Conservation (phyloP, 1,284 basidiomycete species). For the Xerocomus amazonicus region DNA sequence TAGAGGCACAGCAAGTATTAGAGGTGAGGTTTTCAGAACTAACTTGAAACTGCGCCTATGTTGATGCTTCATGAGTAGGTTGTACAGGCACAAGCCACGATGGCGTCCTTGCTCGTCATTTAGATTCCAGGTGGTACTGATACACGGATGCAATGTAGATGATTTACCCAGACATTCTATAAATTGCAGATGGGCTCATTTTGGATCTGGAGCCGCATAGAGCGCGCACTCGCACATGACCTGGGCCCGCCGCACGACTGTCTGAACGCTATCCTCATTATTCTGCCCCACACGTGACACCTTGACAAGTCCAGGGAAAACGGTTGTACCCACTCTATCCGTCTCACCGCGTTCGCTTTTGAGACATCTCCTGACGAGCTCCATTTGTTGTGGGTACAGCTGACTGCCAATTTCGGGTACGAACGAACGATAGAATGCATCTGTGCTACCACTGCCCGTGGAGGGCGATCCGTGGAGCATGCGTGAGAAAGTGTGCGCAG, state of each 20-base stretch:
- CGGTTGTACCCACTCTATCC: conserved; percentile 72
- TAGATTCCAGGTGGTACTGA: conserved; percentile 34
- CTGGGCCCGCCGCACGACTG: conserved; percentile 75
- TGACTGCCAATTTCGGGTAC: conserved; percentile 72
- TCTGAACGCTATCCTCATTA: conserved; percentile 53
- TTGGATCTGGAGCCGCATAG: conserved; percentile 15
- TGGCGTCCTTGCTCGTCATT: conserved; percentile 63
- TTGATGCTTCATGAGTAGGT: conserved; percentile 45
- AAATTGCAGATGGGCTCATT: too few relatives aligned
- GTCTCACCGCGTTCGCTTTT: conserved; percentile 65
- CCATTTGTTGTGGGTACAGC: conserved; percentile 65
- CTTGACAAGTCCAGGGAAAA: conserved; percentile 83
- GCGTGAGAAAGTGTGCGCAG: conserved; percentile 71
- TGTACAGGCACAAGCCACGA: conserved; percentile 78
- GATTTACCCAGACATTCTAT: conserved; percentile 4
- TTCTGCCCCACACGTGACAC: conserved; percentile 47
- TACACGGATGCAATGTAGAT: conserved; percentile 21
- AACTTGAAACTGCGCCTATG: not conserved
- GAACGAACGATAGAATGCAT: conserved; percentile 79
- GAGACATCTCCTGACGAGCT: conserved; percentile 74
- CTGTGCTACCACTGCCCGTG: conserved; percentile 42
- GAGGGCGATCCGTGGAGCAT: conserved; percentile 73
- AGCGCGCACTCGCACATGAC: conserved; percentile 80
- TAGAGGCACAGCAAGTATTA: conserved; percentile 93
- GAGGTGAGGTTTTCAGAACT: conserved; percentile 52